phyloP scores from a whole-genome alignment of 139 green algal genomes.

The Chlorella sp. region DNA sequence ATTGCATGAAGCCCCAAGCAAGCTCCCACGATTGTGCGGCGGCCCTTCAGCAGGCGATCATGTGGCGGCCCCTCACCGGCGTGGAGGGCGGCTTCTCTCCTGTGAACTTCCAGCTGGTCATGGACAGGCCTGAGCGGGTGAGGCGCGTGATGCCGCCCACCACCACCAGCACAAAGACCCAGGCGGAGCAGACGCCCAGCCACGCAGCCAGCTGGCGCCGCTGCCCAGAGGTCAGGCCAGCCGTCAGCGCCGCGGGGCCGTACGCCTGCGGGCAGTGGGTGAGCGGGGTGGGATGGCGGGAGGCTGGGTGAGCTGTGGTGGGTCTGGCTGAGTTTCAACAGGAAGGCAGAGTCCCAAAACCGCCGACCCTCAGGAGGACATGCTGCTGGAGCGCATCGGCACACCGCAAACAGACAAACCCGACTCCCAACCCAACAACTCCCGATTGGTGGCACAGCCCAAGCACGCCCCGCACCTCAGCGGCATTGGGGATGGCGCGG shows the following conservation, averaged over 20 bases:
- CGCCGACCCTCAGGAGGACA: too few species aligned
- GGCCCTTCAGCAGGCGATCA: too few species aligned
- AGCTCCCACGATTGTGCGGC: too few species aligned
- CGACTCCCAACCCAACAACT: too few species aligned
- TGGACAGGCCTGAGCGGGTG: constrained; percentile 96
- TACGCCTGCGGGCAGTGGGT: constrained; percentile 23
- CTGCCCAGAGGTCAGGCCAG: constrained; percentile 40
- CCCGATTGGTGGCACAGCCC: too few species aligned
- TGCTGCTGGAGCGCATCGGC: too few species aligned
- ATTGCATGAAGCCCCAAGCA: too few species aligned
- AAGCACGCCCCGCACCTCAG: not conserved
- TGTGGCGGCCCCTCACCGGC: not conserved
- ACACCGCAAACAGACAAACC: too few species aligned
- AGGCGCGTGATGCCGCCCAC: constrained; percentile 97
- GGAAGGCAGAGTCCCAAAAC: too few species aligned
- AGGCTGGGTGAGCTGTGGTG: not conserved
- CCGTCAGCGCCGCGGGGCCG: constrained; percentile 38
- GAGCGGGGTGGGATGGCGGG: not conserved
- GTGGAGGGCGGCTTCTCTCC: constrained; percentile 74
- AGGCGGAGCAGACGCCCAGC: constrained; percentile 85
- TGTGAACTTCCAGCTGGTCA: constrained; percentile 99
- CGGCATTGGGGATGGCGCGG: not conserved
- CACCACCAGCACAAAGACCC: constrained; percentile 96
- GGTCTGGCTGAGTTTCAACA: too few species aligned
- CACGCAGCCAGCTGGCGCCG: constrained; percentile 74